Evolutionary conservation across 148 eudicot genomes (phyloP), one percentile per base, ranked within the genome.

Genomic region (Selenicereus undatus): DNA sequence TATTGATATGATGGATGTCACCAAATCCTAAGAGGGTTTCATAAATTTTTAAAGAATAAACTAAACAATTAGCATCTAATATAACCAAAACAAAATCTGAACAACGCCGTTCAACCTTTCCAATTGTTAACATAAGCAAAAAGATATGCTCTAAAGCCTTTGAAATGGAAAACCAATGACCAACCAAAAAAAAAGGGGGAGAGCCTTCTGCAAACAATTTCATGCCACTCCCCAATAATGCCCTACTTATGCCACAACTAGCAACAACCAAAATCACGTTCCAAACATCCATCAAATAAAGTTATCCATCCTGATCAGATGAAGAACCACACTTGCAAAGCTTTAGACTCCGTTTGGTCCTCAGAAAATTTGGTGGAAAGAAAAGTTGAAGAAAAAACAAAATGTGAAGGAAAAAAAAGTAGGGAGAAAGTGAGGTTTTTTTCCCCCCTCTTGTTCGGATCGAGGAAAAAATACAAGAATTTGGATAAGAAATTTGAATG

Each of bases 171-270:
- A 66, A 50, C 54, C 8, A 27, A 66, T 27, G 35, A 66, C 71
- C 32, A 50, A 32, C 30, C 32, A 32, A 32, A 54, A 77, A 2
- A 22, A 68, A 10, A 48, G 24, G 48, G 2, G 12, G 35, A 22
- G 11, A 71, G 39, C 58, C 22, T 64, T 78, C 12, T 24, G 56
- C 78, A 72, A 36, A n/a, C 71, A 73, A 50, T 26, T 74, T 74
- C 58, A 74, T 13, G 58, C n/a, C 45, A 45, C 8, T 56, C 32
- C 54, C 56, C 58, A 48, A 74, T 43, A 27, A 74, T 50, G 11
- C 26, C 58, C 58, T 11, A 48, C 12, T 48, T 39, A 39, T 39
- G 43, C 43, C 43, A 4, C 52, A 48, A 48, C 14, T 11, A 48
- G 52, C 52, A 39, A 39, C 43, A 39, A 48, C 52, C 14, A 48